These are phyloP conservation scores for Fusarium pininemorale DNA, from an alignment of 2,329 filamentous ascomycete genomes.

Conservation along the genomic window DNA sequence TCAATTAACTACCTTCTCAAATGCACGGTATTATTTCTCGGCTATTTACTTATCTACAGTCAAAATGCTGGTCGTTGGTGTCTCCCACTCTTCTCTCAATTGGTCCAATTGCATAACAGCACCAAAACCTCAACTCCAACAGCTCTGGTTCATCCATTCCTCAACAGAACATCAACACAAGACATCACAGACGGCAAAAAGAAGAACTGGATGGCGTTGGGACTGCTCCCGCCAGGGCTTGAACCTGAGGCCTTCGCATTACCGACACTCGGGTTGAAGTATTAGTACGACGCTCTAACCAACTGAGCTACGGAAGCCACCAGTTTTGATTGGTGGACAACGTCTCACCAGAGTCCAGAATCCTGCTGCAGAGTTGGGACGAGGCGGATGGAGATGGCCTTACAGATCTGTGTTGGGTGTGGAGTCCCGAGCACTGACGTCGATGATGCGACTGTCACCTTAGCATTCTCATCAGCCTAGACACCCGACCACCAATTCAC, in stretches of 20 bases:
- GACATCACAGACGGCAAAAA: not conserved
- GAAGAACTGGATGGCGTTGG: not conserved
- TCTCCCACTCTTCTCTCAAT: not conserved
- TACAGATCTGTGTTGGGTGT: not conserved
- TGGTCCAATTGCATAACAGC: not conserved
- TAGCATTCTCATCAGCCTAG: rapidly evolving
- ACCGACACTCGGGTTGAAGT: not conserved
- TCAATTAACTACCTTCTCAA: no score
- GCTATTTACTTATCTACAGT: rapidly evolving
- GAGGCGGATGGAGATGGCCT: not conserved
- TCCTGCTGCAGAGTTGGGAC: rapidly evolving
- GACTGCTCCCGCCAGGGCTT: conserved; percentile 7
- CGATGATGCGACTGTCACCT: rapidly evolving
- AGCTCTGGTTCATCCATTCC: not conserved
- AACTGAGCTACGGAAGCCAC: conserved; percentile 11
- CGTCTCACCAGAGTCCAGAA: not conserved
- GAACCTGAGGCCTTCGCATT: conserved; percentile 7
- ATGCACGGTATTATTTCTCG: rapidly evolving
- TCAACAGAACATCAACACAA: not conserved
- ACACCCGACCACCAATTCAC: rapidly evolving
- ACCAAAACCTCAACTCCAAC: not conserved
- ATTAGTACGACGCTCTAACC: conserved; percentile 14
- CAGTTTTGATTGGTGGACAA: not conserved
- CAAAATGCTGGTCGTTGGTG: rapidly evolving
- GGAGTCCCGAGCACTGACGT: not conserved